A percentile compares a stretch with the other conserved stretches of the same genome.
Evolutionary conservation across 768 basidiomycete genomes (phyloP).

Genomic region (Termitomyces sp.): DNA sequence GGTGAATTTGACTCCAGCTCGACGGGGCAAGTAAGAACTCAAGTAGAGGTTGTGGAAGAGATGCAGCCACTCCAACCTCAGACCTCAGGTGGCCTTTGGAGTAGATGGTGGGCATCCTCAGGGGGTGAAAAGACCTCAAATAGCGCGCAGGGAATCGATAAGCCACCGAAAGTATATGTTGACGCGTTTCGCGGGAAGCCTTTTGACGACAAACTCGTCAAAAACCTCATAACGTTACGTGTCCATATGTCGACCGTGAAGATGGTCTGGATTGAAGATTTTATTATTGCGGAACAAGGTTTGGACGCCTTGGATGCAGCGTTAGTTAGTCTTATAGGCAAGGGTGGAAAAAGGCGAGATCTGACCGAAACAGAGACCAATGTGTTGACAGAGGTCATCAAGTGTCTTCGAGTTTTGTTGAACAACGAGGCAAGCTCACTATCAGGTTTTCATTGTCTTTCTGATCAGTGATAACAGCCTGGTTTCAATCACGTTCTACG

Average conservation of each 20-base stretch:
- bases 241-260: constrained; percentile 85
- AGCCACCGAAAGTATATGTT: constrained; percentile 61
- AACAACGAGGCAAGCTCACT: constrained; percentile 68
- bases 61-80: constrained; percentile 53
- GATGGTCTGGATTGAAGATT: constrained; percentile 73
- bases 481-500: constrained; percentile 69
- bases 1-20: constrained; percentile 31
- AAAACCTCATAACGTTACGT: constrained; percentile 77
- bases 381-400: constrained; percentile 70
- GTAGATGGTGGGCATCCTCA: constrained; percentile 71
- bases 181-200: constrained; percentile 55
- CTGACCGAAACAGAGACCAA: constrained; percentile 63
- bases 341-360: constrained; percentile 58
- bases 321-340: constrained; percentile 61
- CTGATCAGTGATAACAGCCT: constrained; percentile 36
- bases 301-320: constrained; percentile 57
- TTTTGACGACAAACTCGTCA: constrained; percentile 60
- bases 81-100: constrained; percentile 72
- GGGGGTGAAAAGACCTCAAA: constrained; percentile 43
- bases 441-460: background rate
- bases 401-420: constrained; percentile 76
- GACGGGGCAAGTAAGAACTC: constrained; percentile 23
- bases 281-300: constrained; percentile 64
- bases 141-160: constrained; percentile 35
- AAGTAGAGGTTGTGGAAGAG: constrained; percentile 28